A percentile compares a stretch with the other conserved stretches of the same genome.
Evolutionary conservation across 1,284 basidiomycete species (phyloP).

Genomic region (Cerioporus squamosus): DNA sequence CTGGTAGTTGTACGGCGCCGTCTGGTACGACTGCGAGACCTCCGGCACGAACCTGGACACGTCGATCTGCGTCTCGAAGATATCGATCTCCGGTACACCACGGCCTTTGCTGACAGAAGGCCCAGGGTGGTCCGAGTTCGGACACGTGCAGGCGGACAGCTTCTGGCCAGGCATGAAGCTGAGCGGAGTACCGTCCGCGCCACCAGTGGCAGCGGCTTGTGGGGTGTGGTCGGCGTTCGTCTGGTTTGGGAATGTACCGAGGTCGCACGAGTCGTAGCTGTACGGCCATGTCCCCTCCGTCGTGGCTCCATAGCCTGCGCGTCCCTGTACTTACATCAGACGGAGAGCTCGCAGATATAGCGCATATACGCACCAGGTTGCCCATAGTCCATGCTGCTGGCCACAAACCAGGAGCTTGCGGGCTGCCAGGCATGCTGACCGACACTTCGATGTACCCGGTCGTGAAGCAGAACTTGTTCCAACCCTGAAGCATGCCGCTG

Average conservation of each 20-base stretch:
- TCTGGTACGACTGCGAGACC: constrained; percentile 81
- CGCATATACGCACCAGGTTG: constrained; percentile 46
- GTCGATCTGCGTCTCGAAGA: constrained; percentile 64
- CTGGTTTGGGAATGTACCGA: constrained; percentile 87
- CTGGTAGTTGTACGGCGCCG: constrained; percentile 78
- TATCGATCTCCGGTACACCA: constrained; percentile 68
- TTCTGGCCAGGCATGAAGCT: constrained; percentile 62
- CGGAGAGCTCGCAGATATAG: constrained; percentile 36
- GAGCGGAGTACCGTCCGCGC: constrained; percentile 43
- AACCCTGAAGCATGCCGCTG: constrained; percentile 80
- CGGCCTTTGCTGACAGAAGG: constrained; percentile 55
- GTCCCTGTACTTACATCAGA: constrained; percentile 44
- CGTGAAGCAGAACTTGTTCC: constrained; percentile 96
- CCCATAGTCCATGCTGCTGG: constrained; percentile 57
- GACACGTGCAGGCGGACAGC: constrained; percentile 58
- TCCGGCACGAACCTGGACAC: constrained; percentile 44
- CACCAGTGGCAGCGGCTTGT: constrained; percentile 54
- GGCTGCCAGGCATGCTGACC: constrained; percentile 81
- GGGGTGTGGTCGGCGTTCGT: constrained; percentile 60
- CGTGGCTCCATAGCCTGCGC: constrained; percentile 64
- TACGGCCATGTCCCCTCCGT: constrained; percentile 77
- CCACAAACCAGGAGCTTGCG: constrained; percentile 73
- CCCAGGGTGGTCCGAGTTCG: constrained; percentile 67
- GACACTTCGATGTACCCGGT: constrained; percentile 88
- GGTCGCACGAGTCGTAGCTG: constrained; percentile 80